Base-by-base conservation (phyloP, 805 yeast genomes). In the Nakazawaea ernobii region DNA sequence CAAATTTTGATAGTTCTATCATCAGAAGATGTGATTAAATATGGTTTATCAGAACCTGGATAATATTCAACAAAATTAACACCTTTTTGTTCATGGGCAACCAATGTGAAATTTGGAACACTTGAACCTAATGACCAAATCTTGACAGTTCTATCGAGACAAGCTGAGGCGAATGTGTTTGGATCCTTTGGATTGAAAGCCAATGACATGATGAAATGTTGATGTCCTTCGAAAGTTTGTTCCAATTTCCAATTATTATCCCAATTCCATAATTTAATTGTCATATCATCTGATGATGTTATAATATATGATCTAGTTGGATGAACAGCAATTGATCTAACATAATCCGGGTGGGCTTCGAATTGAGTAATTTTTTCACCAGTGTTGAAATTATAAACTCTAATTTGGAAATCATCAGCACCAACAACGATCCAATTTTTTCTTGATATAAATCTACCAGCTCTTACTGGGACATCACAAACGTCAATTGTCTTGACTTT, bases 401-500 rank as follows among this genome's bases (percentile, higher is more conserved):
- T 82, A 49, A 94, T 72, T 62, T 86, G 92, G 76, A 87, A 92
- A 68, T 94, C 99, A 65, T 94, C 99, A 45, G 95, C 79, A 28
- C 99, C 99, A 36, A 90, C 90, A 49, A 91, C 85, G 60, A 95
- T 80, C 99, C 99, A 94, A 69, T 90, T 91, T 71, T 92, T 94
- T 60, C 98, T 82, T 17, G 98, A 94, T 62, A 94, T 82, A 60
- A 94, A 94, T 57, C 84, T 84, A 59, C 98, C 97, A 10, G 97
- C 86, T 66, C 99, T 84, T 6, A 92, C 92, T 2, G 99, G 99
- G 51, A 91, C 82, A 57, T 89, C 91, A n/a, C 97, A 85, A 46
- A 91, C 97, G 63, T 91, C 97, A 55, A 94, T 83, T 13, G 95
- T 78, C 70, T 89, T 88, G 55, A 94, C 92, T 40, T 86, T 73